These are phyloP conservation scores for Talaromyces atroroseus DNA, from an alignment of 2,329 filamentous ascomycete genomes.

Conservation along the genomic window DNA sequence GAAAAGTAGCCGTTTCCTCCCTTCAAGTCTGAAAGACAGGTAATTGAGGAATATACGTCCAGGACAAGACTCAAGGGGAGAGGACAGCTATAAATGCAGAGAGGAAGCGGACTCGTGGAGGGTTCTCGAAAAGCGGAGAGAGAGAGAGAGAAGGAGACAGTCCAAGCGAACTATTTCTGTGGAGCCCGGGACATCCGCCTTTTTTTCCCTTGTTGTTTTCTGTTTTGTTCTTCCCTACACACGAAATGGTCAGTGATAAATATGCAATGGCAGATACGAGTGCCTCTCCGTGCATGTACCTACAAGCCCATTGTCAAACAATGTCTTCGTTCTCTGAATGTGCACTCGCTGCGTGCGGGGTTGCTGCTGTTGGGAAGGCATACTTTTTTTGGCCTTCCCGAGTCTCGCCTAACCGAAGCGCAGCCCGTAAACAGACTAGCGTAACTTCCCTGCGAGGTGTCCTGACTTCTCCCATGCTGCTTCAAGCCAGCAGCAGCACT, in stretches of 20 bases:
- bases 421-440: not conserved
- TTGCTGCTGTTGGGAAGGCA: too few species aligned
- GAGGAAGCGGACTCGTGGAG: not conserved
- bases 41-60: not conserved
- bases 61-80: not conserved
- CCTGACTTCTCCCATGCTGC: too few species aligned
- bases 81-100: not conserved
- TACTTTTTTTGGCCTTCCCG: too few species aligned
- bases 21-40: not conserved
- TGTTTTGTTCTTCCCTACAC: not conserved
- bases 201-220: not conserved
- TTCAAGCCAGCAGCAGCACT: too few species aligned
- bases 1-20: too few species aligned
- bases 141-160: not conserved
- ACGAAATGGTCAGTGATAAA: too few species aligned
- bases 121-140: not conserved
- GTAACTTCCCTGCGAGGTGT: not conserved
- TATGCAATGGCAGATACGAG: too few species aligned
- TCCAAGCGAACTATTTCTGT: not conserved
- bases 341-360: too few species aligned
- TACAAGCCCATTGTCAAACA: too few species aligned
- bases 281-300: too few species aligned
- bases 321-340: too few species aligned
- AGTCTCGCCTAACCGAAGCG: too few species aligned
- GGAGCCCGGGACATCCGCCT: not conserved